Base-by-base conservation (phyloP, 805 yeast species). In the Komagataella pseudopastoris region DNA sequence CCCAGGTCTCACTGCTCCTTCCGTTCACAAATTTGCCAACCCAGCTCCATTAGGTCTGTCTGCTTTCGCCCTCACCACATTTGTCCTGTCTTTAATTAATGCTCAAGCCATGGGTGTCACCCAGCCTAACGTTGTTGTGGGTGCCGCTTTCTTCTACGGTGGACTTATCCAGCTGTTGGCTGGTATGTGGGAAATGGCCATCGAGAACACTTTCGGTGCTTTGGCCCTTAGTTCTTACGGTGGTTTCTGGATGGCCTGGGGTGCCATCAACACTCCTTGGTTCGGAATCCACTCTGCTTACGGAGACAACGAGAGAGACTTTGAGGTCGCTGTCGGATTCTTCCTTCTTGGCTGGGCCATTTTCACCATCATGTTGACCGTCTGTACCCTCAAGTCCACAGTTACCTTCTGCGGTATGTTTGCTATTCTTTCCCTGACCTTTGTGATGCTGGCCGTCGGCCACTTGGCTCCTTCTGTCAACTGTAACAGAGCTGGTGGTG, bases 211-310 rank as follows among this genome's bases (percentile, higher is more conserved):
- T 22, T 84, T 82, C 68, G 88, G 88, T 66, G 86, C 83, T 58
- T 74, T 84, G 53, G 81, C 81, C 1, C 69, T 78, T 51, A 65
- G 75, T 6, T 75, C 80, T 5, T 77, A 72, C 58, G 91, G 87
- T 53, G 90, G 88, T 4, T 84, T 84, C 64, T 84, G 91, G 91
- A 77, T 81, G 70, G 71, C 82, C 23, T 84, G 79, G 71, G 89
- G 83, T 54, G 85, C 85, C 43, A 76, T 84, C 39, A 64, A 67
- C 53, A 72, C 77, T 49, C 81, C 80, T 49, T 75, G 76, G 60
- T 81, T 81, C 61, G 81, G 80, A 23, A 75, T 80, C 23, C 66
- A 75, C 1, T 76, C 76, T 4, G 77, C 81, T 55, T 67, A 66
- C 43, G 39, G 14, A 8, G 72, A 66, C 5, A 72, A 72, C 52